Conservation (phyloP, 176 grass and related monocot genomes). For the Ananas comosus region DNA sequence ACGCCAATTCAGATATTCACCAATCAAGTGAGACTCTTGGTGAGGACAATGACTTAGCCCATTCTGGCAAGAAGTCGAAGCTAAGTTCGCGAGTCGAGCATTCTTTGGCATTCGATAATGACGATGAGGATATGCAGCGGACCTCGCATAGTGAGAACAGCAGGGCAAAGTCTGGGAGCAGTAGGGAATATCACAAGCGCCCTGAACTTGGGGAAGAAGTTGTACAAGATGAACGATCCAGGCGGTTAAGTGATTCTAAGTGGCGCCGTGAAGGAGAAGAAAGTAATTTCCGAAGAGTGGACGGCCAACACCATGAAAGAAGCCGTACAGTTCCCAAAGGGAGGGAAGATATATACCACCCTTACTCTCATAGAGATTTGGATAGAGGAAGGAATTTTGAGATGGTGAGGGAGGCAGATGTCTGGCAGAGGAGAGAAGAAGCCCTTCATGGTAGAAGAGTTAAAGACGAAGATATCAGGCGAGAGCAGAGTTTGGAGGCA, state of each 20-base stretch:
- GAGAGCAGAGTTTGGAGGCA: constrained; percentile 48
- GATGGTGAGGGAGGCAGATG: constrained; percentile 48
- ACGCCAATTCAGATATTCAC: constrained; percentile 48
- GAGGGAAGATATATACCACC: constrained; percentile 45
- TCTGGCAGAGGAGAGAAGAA: constrained; percentile 66
- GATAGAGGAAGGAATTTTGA: constrained; percentile 74
- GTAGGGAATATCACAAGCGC: constrained; percentile 47
- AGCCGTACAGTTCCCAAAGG: constrained; percentile 33
- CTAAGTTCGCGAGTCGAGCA: constrained; percentile 40
- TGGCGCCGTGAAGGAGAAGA: constrained; percentile 49
- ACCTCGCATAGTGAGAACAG: constrained; percentile 49
- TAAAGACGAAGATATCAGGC: constrained; percentile 70
- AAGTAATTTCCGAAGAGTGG: constrained; percentile 27
- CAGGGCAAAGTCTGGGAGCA: constrained; percentile 60
- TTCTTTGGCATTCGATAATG: constrained; percentile 27
- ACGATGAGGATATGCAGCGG: constrained; percentile 35
- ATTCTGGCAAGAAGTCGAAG: constrained; percentile 41
- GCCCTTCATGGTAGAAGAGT: constrained; percentile 50
- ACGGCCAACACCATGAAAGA: constrained; percentile 31
- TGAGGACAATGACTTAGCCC: constrained; percentile 25
- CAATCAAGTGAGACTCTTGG: constrained; percentile 34
- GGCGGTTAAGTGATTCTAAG: constrained; percentile 33
- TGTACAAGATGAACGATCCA: constrained; percentile 41
- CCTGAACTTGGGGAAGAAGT: constrained; percentile 66
- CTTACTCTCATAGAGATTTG: constrained; percentile 43